phyloP scores from a whole-genome alignment of 352 stramenopile genomes.

The Plasmopara viticola region DNA sequence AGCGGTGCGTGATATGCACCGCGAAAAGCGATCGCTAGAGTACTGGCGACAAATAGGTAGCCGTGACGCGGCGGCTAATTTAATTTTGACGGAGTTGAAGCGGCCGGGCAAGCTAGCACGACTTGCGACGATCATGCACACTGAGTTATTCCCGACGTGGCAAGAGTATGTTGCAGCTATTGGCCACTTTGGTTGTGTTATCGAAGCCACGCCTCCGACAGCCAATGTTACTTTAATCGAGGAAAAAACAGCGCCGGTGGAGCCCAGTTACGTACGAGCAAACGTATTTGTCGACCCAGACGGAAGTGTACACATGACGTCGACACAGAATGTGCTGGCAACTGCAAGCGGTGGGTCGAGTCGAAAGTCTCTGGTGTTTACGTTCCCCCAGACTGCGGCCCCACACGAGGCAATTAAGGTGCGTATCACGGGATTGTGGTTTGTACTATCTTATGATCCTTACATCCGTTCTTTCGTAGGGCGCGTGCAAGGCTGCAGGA shows the following conservation, averaged over 20 bases:
- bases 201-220: slow-evolving; percentile 59
- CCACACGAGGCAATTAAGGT: slow-evolving; percentile 65
- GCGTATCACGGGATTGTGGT: slow-evolving; percentile 1
- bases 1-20: slow-evolving; percentile 52
- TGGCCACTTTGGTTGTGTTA: slow-evolving; percentile 59
- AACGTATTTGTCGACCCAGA: slow-evolving; percentile 78
- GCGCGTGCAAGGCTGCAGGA: slow-evolving; percentile 16
- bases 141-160: slow-evolving; percentile 65
- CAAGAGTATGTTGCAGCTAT: slow-evolving; percentile 49
- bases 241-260: not conserved
- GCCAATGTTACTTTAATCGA: slow-evolving; percentile 3
- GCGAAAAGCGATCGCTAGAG: slow-evolving; percentile 52
- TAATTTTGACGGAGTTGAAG: slow-evolving; percentile 54
- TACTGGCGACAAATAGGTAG: slow-evolving; percentile 67
- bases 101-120: slow-evolving; percentile 27
- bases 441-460: not conserved
- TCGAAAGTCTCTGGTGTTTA: slow-evolving; percentile 43
- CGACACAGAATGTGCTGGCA: slow-evolving; percentile 56
- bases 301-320: slow-evolving; percentile 59
- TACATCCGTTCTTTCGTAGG: slow-evolving; percentile 6
- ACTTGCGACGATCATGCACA: slow-evolving; percentile 23
- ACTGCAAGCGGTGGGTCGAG: slow-evolving; percentile 18
- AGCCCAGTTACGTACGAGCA: slow-evolving; percentile 43
- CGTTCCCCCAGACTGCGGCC: slow-evolving; percentile 77
- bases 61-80: slow-evolving; percentile 48